Conservation (phyloP, 2,329 filamentous ascomycete species). For the Botryotinia narcissicola region DNA sequence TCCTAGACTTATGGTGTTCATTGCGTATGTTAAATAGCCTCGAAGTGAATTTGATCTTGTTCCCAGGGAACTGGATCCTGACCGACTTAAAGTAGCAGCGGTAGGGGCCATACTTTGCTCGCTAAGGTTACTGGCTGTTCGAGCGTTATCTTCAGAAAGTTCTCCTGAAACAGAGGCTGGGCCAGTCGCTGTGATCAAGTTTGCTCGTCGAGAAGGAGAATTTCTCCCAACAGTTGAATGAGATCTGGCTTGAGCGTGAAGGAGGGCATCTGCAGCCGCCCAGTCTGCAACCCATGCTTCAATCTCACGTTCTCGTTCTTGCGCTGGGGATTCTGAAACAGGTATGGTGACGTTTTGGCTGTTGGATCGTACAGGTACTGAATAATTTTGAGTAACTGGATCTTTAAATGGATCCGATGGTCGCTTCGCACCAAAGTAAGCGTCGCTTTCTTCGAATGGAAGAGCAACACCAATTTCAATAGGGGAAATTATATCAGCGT, state of each 20-base stretch:
- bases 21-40: slow-evolving; percentile 33
- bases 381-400: slow-evolving; percentile 20
- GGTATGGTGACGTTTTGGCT: slow-evolving; percentile 25
- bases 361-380: slow-evolving; percentile 11
- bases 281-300: slow-evolving; percentile 41
- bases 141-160: slow-evolving; percentile 33
- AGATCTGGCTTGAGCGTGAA: slow-evolving; percentile 33
- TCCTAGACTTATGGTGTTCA: slow-evolving; percentile 33
- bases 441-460: slow-evolving; percentile 18
- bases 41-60: slow-evolving; percentile 35
- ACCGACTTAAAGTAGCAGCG: slow-evolving; percentile 30
- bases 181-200: slow-evolving; percentile 31
- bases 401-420: slow-evolving; percentile 37
- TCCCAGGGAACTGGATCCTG: slow-evolving; percentile 33
- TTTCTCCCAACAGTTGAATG: slow-evolving; percentile 35
- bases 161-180: slow-evolving; percentile 31
- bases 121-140: slow-evolving; percentile 39
- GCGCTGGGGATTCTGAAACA: slow-evolving; percentile 31
- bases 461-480: slow-evolving; percentile 30
- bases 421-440: slow-evolving; percentile 22
- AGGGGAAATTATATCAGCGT: slow-evolving; percentile 28
- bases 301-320: slow-evolving; percentile 37
- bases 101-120: slow-evolving; percentile 35
- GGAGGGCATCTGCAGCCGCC: slow-evolving; percentile 38
- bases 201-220: slow-evolving; percentile 37